phyloP scores from a whole-genome alignment of 2,329 filamentous ascomycete species.

The Aspergillus tamarii region DNA sequence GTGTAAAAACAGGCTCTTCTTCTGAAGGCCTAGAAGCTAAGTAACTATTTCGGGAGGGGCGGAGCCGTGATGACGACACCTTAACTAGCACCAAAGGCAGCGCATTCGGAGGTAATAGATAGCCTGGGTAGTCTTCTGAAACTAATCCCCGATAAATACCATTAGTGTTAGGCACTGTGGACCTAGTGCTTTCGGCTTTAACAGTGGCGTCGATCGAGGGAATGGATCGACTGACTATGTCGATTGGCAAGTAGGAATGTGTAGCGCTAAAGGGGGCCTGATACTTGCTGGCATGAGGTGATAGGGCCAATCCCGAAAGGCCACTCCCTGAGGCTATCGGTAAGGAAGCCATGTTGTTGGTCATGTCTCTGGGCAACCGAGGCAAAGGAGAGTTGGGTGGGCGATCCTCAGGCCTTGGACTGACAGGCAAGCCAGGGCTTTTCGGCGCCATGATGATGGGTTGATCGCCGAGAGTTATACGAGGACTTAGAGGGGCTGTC shows the following conservation, averaged over 20 bases:
- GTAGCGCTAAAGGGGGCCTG: constrained; percentile 64
- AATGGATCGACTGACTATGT: constrained; percentile 25
- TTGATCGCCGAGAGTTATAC: constrained; percentile 37
- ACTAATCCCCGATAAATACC: constrained; percentile 76
- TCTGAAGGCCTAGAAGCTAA: constrained; percentile 78
- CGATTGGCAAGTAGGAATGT: constrained; percentile 50
- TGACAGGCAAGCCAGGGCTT: constrained; percentile 67
- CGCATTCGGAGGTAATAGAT: constrained; percentile 85
- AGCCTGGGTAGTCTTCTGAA: constrained; percentile 82
- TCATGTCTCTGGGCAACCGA: constrained; percentile 56
- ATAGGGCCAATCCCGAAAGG: constrained; percentile 61
- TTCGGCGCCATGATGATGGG: constrained; percentile 53
- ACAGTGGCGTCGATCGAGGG: constrained; percentile 43
- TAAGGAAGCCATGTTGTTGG: constrained; percentile 61
- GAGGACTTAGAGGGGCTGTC: constrained; percentile 36
- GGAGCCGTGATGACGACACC: constrained; percentile 93
- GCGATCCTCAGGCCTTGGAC: constrained; percentile 63
- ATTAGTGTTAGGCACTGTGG: constrained; percentile 34
- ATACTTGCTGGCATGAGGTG: constrained; percentile 73
- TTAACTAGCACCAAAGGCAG: constrained; percentile 82
- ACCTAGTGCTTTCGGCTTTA: constrained; percentile 38
- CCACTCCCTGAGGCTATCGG: constrained; percentile 67
- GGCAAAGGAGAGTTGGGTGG: constrained; percentile 63
- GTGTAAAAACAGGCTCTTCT: constrained; percentile 90
- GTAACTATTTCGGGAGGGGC: constrained; percentile 84